Percentiles rank a stretch among this genome's conserved stretches.
Conservation (phyloP, 2,329 filamentous ascomycete species). For the Ascochyta koolunga region DNA sequence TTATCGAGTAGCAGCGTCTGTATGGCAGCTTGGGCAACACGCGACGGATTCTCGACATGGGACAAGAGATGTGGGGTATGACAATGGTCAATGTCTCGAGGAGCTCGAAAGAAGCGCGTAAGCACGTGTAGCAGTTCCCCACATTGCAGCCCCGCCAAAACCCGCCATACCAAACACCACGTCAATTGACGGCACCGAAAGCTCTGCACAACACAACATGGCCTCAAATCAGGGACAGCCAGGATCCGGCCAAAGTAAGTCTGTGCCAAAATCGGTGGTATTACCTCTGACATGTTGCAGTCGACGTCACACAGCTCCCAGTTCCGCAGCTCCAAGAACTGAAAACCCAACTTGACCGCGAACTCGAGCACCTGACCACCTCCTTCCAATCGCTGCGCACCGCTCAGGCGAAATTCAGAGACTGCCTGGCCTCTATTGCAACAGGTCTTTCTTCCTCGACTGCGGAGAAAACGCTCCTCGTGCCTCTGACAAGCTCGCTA, state of each 20-base stretch:
- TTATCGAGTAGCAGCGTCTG: conserved; percentile 18
- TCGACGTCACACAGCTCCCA: conserved; percentile 78
- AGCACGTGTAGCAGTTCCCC: conserved; percentile 29
- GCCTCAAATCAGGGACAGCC: conserved; percentile 36
- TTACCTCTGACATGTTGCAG: conserved; percentile 26
- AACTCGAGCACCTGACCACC: conserved; percentile 89
- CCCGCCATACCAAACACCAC: conserved; percentile 23
- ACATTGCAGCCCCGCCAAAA: conserved; percentile 31
- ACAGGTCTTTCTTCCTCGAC: conserved; percentile 57
- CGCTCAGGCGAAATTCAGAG: conserved; percentile 89
- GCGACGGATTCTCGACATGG: conserved; percentile 11
- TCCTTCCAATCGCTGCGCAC: conserved; percentile 90
- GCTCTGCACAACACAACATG: conserved; percentile 21
- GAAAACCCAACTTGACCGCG: conserved; percentile 94
- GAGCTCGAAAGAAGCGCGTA: conserved; percentile 22
- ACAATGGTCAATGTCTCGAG: conserved; percentile 1
- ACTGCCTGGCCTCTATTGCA: conserved; percentile 81
- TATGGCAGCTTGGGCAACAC: background rate
- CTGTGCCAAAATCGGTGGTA: background rate
- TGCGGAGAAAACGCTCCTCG: conserved; percentile 69
- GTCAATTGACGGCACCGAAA: conserved; percentile 9
- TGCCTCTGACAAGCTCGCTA: conserved; percentile 92
- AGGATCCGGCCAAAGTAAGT: conserved; percentile 39
- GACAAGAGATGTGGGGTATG: conserved; percentile 2
- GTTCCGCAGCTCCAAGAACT: conserved; percentile 85